phyloP scores from a whole-genome alignment of 208 protist genomes.

The Leishmania turanica region DNA sequence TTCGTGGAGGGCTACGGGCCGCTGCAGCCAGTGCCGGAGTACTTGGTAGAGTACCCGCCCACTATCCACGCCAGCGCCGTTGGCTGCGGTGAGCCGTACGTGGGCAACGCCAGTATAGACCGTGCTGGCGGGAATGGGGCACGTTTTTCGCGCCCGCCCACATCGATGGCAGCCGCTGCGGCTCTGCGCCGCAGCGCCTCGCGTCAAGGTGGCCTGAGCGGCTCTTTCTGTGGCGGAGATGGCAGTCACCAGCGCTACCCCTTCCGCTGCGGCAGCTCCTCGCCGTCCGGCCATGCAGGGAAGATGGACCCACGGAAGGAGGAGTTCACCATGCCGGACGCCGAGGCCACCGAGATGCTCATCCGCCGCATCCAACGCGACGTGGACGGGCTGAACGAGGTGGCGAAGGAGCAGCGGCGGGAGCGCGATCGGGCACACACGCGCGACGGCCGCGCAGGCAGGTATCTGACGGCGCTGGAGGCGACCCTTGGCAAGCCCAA shows the following conservation, averaged over 20 bases:
- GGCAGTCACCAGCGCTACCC: background rate
- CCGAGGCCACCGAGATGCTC: constrained; percentile 54
- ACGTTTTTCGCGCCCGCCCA: constrained; percentile 1
- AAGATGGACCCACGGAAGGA: constrained; percentile 14
- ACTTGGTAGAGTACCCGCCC: constrained; percentile 26
- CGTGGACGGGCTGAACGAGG: constrained; percentile 81
- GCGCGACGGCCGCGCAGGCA: constrained; percentile 20
- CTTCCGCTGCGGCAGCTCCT: background rate
- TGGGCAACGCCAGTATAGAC: constrained; percentile 4
- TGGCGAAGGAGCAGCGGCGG: constrained; percentile 67
- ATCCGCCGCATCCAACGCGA: constrained; percentile 84
- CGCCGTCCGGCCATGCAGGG: background rate
- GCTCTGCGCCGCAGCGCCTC: constrained; percentile 19
- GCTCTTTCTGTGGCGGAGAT: background rate
- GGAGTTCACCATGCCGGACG: constrained; percentile 73
- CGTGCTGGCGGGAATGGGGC: background rate
- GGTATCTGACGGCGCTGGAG: constrained; percentile 23
- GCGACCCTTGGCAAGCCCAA: constrained; percentile 32
- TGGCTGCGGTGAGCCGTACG: background rate
- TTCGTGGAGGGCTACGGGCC: constrained; percentile 76
- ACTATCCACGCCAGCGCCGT: constrained; percentile 12
- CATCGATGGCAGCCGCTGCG: constrained; percentile 21
- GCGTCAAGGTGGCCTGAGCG: constrained; percentile 5
- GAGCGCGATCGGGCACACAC: constrained; percentile 40
- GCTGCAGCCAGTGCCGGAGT: constrained; percentile 32